A percentile compares a stretch with the other conserved stretches of the same genome.
Evolutionary conservation across 2,329 filamentous ascomycete species (phyloP).

Genomic region (Xylogone sp.): DNA sequence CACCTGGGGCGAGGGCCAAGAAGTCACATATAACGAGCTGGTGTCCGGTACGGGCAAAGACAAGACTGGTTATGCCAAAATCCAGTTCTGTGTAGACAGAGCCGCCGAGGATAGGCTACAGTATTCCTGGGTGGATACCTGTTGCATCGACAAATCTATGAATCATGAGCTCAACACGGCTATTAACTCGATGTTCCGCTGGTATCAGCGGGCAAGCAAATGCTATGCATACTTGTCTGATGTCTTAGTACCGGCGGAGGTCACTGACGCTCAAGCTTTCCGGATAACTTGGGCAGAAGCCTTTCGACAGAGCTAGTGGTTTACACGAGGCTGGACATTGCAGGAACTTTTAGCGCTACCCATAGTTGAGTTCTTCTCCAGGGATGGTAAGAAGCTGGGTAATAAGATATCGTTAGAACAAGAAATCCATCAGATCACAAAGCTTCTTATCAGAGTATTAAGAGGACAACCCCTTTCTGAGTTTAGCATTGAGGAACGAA

Average conservation of each 20-base stretch:
- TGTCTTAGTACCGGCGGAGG: conserved; percentile 2
- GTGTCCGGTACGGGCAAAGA: conserved; percentile 3
- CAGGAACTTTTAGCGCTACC: conserved; percentile 9
- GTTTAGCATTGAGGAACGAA: conserved; percentile 9
- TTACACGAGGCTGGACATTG: no score
- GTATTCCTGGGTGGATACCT: conserved; percentile 8
- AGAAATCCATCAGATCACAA: conserved; percentile 10
- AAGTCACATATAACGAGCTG: conserved; percentile 9
- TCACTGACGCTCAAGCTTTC: conserved; percentile 2
- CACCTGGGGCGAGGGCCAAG: conserved; percentile 9
- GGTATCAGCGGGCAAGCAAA: no score
- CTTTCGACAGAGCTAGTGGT: conserved; percentile 8
- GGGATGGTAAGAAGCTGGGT: conserved; percentile 9
- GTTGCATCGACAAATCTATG: conserved; percentile 11
- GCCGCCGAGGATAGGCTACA: conserved; percentile 2
- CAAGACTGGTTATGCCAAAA: conserved; percentile 10
- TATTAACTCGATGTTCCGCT: no score
- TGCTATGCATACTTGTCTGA: conserved; percentile 17
- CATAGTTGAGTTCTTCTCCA: conserved; percentile 12
- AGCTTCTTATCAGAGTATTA: conserved; percentile 8
- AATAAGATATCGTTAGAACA: conserved; percentile 8
- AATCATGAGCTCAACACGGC: conserved; percentile 5
- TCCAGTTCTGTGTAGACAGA: no score
- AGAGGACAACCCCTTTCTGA: conserved; percentile 5
- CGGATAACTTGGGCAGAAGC: conserved; percentile 7